Conservation (phyloP, 2,329 filamentous ascomycete genomes). For the Zymoseptoria brevis region DNA sequence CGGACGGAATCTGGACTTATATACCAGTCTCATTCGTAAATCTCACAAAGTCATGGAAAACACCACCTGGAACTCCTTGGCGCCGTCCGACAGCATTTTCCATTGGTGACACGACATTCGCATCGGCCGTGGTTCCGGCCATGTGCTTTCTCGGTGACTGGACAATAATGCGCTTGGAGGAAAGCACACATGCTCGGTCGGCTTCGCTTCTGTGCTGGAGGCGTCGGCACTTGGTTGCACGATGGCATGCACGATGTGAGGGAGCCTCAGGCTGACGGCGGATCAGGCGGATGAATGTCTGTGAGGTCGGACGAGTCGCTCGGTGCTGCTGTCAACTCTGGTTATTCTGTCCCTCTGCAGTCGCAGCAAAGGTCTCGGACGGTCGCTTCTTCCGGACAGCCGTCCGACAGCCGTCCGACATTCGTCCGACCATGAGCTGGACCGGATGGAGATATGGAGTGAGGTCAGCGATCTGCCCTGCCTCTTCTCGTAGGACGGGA, state of each 20-base stretch:
- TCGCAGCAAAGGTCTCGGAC: neutral
- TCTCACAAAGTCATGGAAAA: neutral
- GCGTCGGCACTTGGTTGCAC: neutral
- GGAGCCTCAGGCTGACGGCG: no score
- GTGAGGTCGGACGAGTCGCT: neutral
- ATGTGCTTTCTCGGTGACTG: neutral
- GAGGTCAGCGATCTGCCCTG: no score
- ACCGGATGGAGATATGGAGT: no score
- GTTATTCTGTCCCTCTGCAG: no score
- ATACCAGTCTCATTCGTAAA: no score
- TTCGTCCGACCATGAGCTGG: neutral
- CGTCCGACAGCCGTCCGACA: neutral
- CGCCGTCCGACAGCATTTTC: no score
- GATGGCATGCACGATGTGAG: no score
- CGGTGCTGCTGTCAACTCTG: neutral
- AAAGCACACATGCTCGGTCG: neutral
- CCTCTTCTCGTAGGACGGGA: no score
- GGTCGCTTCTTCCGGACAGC: neutral
- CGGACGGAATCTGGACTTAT: no score
- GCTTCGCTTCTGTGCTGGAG: neutral
- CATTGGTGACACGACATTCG: neutral
- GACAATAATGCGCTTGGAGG: neutral
- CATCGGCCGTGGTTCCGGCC: neutral
- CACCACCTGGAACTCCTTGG: neutral
- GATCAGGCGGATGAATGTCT: neutral